Conservation (phyloP, 2,329 filamentous ascomycete genomes). For the Colletotrichum salicis region DNA sequence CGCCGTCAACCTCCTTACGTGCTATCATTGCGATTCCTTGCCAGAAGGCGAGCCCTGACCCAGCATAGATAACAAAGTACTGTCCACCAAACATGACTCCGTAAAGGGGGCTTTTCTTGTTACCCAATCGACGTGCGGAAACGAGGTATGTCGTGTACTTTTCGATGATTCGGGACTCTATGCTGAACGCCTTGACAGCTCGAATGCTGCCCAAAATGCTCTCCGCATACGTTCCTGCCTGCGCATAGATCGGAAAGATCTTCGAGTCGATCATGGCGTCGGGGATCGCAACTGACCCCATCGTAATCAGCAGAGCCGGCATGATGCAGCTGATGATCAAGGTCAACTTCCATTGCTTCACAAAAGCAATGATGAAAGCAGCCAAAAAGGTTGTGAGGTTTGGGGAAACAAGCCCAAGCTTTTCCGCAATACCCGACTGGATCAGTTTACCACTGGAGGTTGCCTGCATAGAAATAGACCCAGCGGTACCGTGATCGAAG, state of each 20-base stretch:
- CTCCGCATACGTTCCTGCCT: conserved; percentile 42
- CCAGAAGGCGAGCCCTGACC: conserved; percentile 38
- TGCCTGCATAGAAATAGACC: conserved; percentile 52
- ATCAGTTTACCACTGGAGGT: conserved; percentile 52
- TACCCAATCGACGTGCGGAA: conserved; percentile 41
- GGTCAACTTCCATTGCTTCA: conserved; percentile 52
- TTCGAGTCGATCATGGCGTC: conserved; percentile 40
- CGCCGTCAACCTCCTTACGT: conserved; percentile 26
- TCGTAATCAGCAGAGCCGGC: conserved; percentile 26
- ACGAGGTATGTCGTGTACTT: conserved; percentile 27
- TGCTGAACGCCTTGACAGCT: conserved; percentile 35
- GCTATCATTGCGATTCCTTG: conserved; percentile 51
- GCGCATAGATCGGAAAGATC: conserved; percentile 40
- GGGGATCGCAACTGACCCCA: conserved; percentile 38
- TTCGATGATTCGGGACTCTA: conserved; percentile 27
- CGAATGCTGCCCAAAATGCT: conserved; percentile 36
- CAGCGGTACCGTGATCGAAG: conserved; percentile 54
- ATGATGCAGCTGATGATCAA: conserved; percentile 57
- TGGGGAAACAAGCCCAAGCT: conserved; percentile 48
- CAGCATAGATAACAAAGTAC: conserved; percentile 50
- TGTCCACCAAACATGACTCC: conserved; percentile 47
- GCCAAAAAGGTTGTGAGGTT: conserved; percentile 47
- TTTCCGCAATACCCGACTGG: conserved; percentile 49
- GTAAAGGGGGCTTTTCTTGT: conserved; percentile 44
- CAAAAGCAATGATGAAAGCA: conserved; percentile 49